Conservation (phyloP, 1,284 basidiomycete species). For the Sporisorium graminicola region DNA sequence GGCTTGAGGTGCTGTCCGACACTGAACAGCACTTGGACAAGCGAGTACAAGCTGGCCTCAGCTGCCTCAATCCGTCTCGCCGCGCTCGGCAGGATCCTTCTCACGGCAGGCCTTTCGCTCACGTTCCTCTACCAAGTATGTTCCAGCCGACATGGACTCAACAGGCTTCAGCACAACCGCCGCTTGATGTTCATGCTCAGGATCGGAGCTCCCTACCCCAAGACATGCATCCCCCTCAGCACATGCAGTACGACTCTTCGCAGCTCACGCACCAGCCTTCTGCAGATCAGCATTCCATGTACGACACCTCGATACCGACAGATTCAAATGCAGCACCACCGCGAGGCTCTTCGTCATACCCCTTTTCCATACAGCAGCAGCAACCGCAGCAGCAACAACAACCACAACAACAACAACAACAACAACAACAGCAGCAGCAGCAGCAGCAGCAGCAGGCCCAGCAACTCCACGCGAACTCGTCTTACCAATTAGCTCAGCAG, state of each 20-base stretch:
- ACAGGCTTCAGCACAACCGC: slow-evolving; percentile 21
- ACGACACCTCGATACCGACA: slow-evolving; percentile 11
- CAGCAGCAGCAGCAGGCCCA: slow-evolving; percentile 24
- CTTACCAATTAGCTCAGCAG: background rate
- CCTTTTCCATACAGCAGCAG: slow-evolving; percentile 24
- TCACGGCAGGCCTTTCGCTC: background rate
- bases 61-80: too few species aligned
- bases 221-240: slow-evolving; percentile 16
- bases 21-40: background rate
- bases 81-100: background rate
- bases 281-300: slow-evolving; percentile 11
- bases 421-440: background rate
- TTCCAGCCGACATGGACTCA: slow-evolving; percentile 51
- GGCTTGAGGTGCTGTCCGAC: background rate
- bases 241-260: slow-evolving; percentile 15
- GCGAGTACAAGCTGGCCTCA: background rate
- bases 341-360: slow-evolving; percentile 13
- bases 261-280: slow-evolving; percentile 10
- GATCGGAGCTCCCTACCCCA: slow-evolving; percentile 2
- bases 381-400: slow-evolving; percentile 9
- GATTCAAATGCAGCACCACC: slow-evolving; percentile 14
- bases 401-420: slow-evolving; percentile 11
- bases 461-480: slow-evolving; percentile 7
- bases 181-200: slow-evolving; percentile 16
- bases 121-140: slow-evolving; percentile 20